These are phyloP conservation scores for Physocladia obscura DNA, from an alignment of 192 early-diverging fungal genomes.

Conservation along the genomic window DNA sequence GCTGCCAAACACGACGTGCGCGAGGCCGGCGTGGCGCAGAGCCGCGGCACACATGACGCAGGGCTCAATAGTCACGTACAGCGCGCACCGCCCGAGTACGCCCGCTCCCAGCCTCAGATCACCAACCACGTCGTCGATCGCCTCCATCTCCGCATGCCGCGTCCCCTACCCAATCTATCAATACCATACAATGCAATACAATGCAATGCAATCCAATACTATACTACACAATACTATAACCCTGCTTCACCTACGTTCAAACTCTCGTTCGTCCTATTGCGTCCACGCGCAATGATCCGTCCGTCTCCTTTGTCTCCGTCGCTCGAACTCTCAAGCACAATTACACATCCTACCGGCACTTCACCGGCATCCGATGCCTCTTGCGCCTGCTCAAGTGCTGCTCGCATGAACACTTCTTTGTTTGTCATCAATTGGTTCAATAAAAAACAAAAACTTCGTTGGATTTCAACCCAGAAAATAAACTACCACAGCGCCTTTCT, in stretches of 20 bases:
- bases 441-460: no score
- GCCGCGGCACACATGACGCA: conserved; percentile 98
- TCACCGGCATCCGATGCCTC: conserved; percentile 80
- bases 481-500: conserved; percentile 54
- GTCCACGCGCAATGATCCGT: conserved; percentile 62
- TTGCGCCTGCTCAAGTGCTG: conserved; percentile 56
- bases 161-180: no score
- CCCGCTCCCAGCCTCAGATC: no score
- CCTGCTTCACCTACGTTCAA: conserved; percentile 87
- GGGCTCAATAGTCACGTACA: conserved; percentile 98
- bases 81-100: conserved; percentile 54
- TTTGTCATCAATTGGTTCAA: no score
- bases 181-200: no score
- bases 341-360: conserved; percentile 96
- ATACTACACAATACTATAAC: not conserved
- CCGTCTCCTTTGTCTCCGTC: no score
- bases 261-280: conserved; percentile 86
- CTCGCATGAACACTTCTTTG: not conserved
- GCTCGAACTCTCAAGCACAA: conserved; percentile 65
- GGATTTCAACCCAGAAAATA: no score
- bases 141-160: conserved; percentile 92
- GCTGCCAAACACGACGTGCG: conserved; percentile 88
- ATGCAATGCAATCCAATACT: not conserved
- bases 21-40: conserved; percentile 73
- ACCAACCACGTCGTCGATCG: conserved; percentile 76